A percentile compares a stretch with the other conserved stretches of the same genome.
These are phyloP conservation scores for Pseudoscleropodium purum DNA, from an alignment of 225 moss, liverwort and hornwort species.

Conservation along the genomic window DNA sequence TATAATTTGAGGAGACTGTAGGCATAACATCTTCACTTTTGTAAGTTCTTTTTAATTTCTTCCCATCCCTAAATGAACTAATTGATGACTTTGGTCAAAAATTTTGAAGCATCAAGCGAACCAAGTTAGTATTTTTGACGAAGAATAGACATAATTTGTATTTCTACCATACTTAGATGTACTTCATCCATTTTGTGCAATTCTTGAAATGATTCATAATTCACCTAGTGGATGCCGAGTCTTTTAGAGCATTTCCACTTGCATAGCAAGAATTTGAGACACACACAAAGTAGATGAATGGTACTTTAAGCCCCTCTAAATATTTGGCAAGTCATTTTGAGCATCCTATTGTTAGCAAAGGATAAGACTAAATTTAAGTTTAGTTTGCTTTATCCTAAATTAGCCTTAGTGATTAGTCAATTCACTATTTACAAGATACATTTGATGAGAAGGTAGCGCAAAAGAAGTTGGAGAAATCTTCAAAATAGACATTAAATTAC, in stretches of 20 bases:
- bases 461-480: neutral
- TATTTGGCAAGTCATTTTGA: fast-evolving
- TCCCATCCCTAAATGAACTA: neutral
- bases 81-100: neutral
- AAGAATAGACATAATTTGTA: neutral
- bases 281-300: neutral
- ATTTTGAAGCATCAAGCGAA: fast-evolving
- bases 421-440: neutral
- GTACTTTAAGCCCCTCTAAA: neutral
- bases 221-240: fast-evolving
- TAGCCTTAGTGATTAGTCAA: no score
- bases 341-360: fast-evolving
- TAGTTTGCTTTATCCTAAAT: fast-evolving
- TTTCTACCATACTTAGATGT: fast-evolving
- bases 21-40: neutral
- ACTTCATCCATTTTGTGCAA: neutral
- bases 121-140: no score
- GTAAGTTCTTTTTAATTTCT: no score
- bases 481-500: neutral
- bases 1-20: neutral
- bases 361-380: no score
- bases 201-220: neutral
- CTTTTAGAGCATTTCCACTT: neutral
- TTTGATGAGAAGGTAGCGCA: neutral
- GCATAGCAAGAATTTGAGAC: fast-evolving